Conservation (phyloP, 2,329 filamentous ascomycete species). For the Colletotrichum godetiae region DNA sequence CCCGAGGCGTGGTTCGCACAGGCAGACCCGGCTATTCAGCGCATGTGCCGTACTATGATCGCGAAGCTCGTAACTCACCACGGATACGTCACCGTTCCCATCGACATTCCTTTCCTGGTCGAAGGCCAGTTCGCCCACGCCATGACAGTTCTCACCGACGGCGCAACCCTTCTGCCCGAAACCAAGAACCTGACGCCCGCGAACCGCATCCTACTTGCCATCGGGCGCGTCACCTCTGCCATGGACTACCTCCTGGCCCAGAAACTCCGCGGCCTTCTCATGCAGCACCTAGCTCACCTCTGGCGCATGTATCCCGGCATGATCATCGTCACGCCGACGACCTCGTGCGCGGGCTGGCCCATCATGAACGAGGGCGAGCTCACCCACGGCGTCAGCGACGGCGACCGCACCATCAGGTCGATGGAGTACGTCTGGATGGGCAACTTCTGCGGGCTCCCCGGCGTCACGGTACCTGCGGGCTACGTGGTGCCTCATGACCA, state of each 20-base stretch:
- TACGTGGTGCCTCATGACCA: constrained; percentile 52
- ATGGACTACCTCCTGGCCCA: constrained; percentile 77
- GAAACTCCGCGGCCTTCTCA: constrained; percentile 74
- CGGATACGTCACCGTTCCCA: constrained; percentile 65
- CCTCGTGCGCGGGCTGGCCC: constrained; percentile 59
- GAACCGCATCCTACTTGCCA: constrained; percentile 74
- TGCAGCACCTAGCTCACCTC: constrained; percentile 76
- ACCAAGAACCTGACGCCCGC: constrained; percentile 64
- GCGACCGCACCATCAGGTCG: constrained; percentile 56
- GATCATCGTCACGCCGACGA: constrained; percentile 78
- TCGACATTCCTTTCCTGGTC: constrained; percentile 67
- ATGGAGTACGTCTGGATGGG: constrained; percentile 65
- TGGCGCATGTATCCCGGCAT: constrained; percentile 75
- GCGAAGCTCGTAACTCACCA: constrained; percentile 63
- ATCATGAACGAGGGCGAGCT: constrained; percentile 51
- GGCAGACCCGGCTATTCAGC: constrained; percentile 54
- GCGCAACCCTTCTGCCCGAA: constrained; percentile 57
- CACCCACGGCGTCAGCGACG: constrained; percentile 56
- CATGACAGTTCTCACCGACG: constrained; percentile 78
- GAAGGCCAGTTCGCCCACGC: constrained; percentile 80
- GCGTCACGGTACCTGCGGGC: constrained; percentile 58
- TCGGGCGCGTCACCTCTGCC: constrained; percentile 71
- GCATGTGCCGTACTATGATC: constrained; percentile 55
- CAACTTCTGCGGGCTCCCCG: constrained; percentile 61
- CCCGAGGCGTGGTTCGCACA: constrained; percentile 71